Conservation (phyloP, 805 yeast species). For the Candida methanosorbosa region DNA sequence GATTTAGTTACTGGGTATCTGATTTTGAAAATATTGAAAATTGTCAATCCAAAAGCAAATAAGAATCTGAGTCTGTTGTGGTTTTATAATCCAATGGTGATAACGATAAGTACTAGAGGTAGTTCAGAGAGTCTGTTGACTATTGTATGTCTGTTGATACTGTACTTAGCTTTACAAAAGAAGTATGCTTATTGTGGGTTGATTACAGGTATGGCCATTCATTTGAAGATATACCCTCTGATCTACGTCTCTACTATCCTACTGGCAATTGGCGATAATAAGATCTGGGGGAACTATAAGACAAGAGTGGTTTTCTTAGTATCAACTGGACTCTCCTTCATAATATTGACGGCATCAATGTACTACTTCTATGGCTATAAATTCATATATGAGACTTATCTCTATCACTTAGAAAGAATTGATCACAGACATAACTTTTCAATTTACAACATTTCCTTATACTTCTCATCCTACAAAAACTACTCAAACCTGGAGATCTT, state of each 20-base stretch:
- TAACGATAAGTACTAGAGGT: constrained; percentile 88
- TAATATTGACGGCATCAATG: constrained; percentile 47
- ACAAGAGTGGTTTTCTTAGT: constrained; percentile 33
- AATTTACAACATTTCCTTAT: constrained; percentile 68
- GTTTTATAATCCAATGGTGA: constrained; percentile 93
- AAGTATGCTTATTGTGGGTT: constrained; percentile 31
- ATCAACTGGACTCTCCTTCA: constrained; percentile 34
- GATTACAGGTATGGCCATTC: constrained; percentile 70
- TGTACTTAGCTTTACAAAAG: constrained; percentile 36
- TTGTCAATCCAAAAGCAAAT: constrained; percentile 6
- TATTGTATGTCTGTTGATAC: constrained; percentile 55
- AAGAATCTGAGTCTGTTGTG: constrained; percentile 37
- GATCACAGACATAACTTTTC: constrained; percentile 97
- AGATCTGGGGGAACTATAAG: constrained; percentile 31
- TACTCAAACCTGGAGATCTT: constrained; percentile 7
- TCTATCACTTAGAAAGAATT: constrained; percentile 73
- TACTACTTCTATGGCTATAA: constrained; percentile 63
- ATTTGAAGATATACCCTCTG: constrained; percentile 87
- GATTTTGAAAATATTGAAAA: constrained; percentile 32
- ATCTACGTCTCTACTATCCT: constrained; percentile 74
- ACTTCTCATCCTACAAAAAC: constrained; percentile 41
- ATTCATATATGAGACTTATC: constrained; percentile 66
- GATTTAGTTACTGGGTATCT: constrained; percentile 77
- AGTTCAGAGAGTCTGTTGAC: constrained; percentile 86
- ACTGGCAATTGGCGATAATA: constrained; percentile 20